Percentiles rank a stretch among this genome's conserved stretches.
phyloP scores from a whole-genome alignment of 345 rosid species.

The Hypericum perforatum region DNA sequence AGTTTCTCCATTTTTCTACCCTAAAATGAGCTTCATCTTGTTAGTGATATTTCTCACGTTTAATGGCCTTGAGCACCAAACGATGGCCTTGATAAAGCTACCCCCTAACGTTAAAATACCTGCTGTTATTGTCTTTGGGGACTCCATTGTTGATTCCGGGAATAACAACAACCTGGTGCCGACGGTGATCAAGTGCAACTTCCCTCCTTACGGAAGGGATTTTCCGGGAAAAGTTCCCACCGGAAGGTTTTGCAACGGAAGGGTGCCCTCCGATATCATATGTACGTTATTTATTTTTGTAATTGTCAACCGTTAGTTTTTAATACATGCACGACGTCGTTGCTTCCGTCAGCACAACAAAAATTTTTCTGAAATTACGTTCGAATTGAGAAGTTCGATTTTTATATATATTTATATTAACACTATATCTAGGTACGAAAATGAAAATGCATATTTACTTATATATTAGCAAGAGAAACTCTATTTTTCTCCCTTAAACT shows the following conservation, averaged over 20 bases:
- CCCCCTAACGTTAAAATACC: constrained; percentile 7
- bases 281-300: constrained; percentile 12
- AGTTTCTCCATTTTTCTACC: too few species aligned
- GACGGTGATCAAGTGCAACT: constrained; percentile 19
- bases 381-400: background rate
- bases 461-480: background rate
- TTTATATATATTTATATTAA: too few species aligned
- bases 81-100: background rate
- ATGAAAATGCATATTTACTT: too few species aligned
- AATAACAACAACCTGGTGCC: constrained; percentile 18
- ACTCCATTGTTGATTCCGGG: constrained; percentile 34
- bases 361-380: background rate
- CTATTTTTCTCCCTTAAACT: background rate
- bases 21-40: background rate
- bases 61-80: background rate
- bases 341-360: too few species aligned
- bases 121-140: constrained; percentile 29
- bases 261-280: constrained; percentile 25
- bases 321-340: too few species aligned
- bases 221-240: constrained; percentile 20
- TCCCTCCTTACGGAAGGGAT: constrained; percentile 26
- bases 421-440: too few species aligned
- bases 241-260: constrained; percentile 30
- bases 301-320: background rate
- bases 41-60: background rate